phyloP scores from a whole-genome alignment of 2,329 filamentous ascomycete species.

The Daldinia sp. region DNA sequence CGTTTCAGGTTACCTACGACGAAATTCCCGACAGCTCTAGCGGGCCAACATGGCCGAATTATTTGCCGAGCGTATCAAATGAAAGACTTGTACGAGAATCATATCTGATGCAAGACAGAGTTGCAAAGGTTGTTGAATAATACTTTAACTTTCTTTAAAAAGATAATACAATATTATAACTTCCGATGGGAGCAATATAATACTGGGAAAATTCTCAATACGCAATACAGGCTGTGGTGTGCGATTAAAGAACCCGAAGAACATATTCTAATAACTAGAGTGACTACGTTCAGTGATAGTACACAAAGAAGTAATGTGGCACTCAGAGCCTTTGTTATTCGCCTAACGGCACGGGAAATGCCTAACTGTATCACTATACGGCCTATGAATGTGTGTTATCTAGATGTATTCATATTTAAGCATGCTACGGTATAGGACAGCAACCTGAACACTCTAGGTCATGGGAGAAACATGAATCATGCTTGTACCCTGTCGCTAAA shows the following conservation, averaged over 20 bases:
- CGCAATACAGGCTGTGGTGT: neutral
- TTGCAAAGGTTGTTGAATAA: neutral
- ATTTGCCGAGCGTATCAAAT: constrained; percentile 1
- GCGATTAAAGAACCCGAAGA: neutral
- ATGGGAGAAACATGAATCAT: too few species aligned
- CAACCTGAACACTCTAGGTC: too few species aligned
- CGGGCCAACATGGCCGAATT: constrained; percentile 6
- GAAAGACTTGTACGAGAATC: neutral
- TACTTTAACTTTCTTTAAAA: too few species aligned
- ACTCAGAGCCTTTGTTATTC: too few species aligned
- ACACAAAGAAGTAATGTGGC: too few species aligned
- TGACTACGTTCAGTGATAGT: too few species aligned
- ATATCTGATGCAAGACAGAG: constrained; percentile 20
- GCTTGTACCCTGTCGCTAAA: too few species aligned
- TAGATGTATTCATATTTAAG: too few species aligned
- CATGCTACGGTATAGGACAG: too few species aligned
- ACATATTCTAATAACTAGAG: neutral
- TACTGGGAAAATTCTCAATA: neutral
- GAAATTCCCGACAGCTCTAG: constrained; percentile 10
- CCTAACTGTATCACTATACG: too few species aligned
- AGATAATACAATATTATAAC: neutral
- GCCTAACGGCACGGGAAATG: too few species aligned
- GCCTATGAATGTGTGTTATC: too few species aligned
- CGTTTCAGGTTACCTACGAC: constrained; percentile 14
- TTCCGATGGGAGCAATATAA: neutral